Conservation (phyloP, 805 yeast genomes). For the Candida koratica region DNA sequence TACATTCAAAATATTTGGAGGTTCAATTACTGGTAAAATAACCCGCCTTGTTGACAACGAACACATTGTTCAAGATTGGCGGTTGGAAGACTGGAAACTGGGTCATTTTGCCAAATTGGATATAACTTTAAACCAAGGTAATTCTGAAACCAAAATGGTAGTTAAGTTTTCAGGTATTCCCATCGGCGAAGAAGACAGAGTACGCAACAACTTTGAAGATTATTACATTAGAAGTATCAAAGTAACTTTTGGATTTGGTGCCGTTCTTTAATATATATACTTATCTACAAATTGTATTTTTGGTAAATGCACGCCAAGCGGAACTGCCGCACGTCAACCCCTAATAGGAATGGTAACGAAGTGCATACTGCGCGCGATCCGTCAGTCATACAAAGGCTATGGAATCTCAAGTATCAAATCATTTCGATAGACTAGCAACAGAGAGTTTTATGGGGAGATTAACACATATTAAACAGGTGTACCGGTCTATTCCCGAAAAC, state of each 20-base stretch:
- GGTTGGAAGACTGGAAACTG: slow-evolving; percentile 83
- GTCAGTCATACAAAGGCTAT: not conserved
- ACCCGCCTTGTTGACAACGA: slow-evolving; percentile 54
- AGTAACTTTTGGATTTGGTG: slow-evolving; percentile 91
- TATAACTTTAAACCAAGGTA: slow-evolving; percentile 68
- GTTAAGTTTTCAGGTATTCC: slow-evolving; percentile 88
- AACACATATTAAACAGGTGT: too few relatives aligned
- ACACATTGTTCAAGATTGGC: slow-evolving; percentile 74
- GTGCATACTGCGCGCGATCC: slow-evolving; percentile 3
- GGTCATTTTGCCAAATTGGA: slow-evolving; percentile 72
- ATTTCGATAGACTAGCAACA: not conserved
- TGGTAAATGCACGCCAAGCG: too few relatives aligned
- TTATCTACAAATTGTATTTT: too few relatives aligned
- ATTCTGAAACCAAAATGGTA: slow-evolving; percentile 77
- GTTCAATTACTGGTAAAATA: slow-evolving; percentile 74
- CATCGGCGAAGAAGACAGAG: slow-evolving; percentile 89
- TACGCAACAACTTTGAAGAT: slow-evolving; percentile 78
- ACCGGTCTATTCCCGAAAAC: slow-evolving; percentile 1
- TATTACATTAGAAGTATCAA: slow-evolving; percentile 88
- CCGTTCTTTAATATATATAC: too few relatives aligned
- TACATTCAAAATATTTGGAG: slow-evolving; percentile 74
- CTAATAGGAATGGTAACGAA: slow-evolving; percentile 1
- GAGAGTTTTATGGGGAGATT: too few relatives aligned
- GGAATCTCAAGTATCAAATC: not conserved
- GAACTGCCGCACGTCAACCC: too few relatives aligned